These are phyloP conservation scores for Paecilomyces niveus DNA, from an alignment of 2,329 filamentous ascomycete genomes.

Conservation along the genomic window DNA sequence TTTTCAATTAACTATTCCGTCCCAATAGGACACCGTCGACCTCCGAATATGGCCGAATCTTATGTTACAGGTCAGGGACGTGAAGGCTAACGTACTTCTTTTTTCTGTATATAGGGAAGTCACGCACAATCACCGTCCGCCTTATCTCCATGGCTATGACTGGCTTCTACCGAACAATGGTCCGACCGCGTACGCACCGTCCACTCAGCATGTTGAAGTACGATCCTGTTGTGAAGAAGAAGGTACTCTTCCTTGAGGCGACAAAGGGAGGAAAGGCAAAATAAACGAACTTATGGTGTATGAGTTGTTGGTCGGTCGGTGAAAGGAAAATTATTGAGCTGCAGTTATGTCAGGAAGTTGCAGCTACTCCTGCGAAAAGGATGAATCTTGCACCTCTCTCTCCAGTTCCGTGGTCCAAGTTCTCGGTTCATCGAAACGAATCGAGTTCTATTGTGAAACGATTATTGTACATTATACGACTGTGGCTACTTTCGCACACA, in stretches of 20 bases:
- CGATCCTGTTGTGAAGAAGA: conserved; percentile 91
- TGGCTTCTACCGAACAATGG: conserved; percentile 90
- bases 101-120: conserved; percentile 58
- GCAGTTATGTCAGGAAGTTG: background rate
- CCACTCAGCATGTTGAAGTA: conserved; percentile 98
- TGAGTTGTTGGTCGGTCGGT: background rate
- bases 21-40: background rate
- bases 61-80: background rate
- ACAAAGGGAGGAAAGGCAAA: conserved; percentile 64
- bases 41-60: background rate
- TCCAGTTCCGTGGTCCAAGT: background rate
- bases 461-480: background rate
- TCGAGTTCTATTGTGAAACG: background rate
- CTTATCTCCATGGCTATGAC: conserved; percentile 98
- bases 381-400: background rate
- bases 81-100: conserved; percentile 5
- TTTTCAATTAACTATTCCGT: background rate
- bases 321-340: background rate
- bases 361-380: background rate
- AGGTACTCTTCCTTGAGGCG: conserved; percentile 91
- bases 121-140: conserved; percentile 85
- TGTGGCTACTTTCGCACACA: no score
- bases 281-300: conserved; percentile 14
- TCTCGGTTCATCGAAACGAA: background rate
- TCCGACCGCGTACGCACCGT: conserved; percentile 69